These are phyloP conservation scores for Ambispora gerdemannii DNA, from an alignment of 192 early-diverging fungal genomes.

Conservation along the genomic window DNA sequence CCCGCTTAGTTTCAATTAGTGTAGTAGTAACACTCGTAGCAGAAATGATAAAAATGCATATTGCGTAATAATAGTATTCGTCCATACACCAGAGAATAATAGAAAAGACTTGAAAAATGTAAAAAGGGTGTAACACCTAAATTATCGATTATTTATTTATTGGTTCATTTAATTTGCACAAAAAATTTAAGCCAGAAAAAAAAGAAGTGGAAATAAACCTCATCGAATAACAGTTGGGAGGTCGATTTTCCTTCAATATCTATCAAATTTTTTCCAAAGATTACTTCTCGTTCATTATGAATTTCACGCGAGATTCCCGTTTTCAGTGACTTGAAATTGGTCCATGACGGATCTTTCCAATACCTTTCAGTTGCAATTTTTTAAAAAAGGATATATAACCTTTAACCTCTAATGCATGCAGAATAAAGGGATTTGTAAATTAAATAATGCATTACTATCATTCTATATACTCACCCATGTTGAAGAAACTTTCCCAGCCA, in stretches of 20 bases:
- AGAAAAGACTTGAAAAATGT: slow-evolving; percentile 77
- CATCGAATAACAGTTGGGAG: slow-evolving; percentile 60
- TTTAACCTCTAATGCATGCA: no score
- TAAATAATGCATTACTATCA: not conserved
- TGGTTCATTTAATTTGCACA: not conserved
- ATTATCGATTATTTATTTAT: not conserved
- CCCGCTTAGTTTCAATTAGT: slow-evolving; percentile 70
- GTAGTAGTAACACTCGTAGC: slow-evolving; percentile 73
- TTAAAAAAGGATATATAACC: not conserved
- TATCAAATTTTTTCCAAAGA: slow-evolving; percentile 74
- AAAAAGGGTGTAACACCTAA: slow-evolving; percentile 73
- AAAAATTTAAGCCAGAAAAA: not conserved
- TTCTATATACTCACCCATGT: slow-evolving; percentile 31
- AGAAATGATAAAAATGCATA: slow-evolving; percentile 88
- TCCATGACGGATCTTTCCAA: slow-evolving; percentile 59
- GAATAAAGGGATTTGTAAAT: no score
- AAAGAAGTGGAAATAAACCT: slow-evolving; percentile 35
- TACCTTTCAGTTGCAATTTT: slow-evolving; percentile 21
- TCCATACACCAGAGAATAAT: slow-evolving; percentile 82
- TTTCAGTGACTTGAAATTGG: slow-evolving; percentile 37
- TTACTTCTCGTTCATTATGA: slow-evolving; percentile 52
- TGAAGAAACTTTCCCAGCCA: slow-evolving; percentile 44
- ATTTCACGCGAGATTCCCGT: slow-evolving; percentile 53
- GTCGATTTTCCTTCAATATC: slow-evolving; percentile 67
- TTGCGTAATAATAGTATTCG: slow-evolving; percentile 94